phyloP scores from a whole-genome alignment of 2,329 filamentous ascomycete genomes.

The Amesomyces nigricolor region DNA sequence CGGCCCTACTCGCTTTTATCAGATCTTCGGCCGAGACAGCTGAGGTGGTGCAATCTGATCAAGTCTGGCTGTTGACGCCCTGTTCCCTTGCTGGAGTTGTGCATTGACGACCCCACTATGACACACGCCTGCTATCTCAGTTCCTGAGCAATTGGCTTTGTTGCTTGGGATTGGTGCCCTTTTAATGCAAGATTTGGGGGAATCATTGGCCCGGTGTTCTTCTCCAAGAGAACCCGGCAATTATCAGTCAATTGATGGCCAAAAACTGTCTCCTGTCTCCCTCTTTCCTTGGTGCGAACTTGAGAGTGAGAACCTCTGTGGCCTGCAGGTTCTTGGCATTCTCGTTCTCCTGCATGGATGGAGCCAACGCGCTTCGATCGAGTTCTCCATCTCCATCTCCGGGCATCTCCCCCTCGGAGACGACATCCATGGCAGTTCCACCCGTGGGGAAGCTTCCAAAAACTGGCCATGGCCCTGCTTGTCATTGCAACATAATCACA shows the following conservation, averaged over 20 bases:
- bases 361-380: no score
- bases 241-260: no score
- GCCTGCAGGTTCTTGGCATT: no score
- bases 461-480: not conserved
- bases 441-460: not conserved
- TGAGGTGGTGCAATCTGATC: not conserved
- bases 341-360: no score
- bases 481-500: constrained; percentile 14
- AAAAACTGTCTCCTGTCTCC: no score
- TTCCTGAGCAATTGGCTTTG: no score
- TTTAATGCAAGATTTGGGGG: no score
- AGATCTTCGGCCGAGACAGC: constrained; percentile 20
- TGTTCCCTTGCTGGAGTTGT: not conserved
- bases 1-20: constrained; percentile 21
- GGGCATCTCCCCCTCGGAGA: not conserved
- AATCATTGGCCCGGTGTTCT: no score
- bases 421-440: not conserved
- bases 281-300: no score
- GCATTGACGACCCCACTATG: constrained; percentile 10
- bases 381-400: not conserved
- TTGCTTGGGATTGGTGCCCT: not conserved
- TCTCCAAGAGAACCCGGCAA: not conserved
- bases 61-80: not conserved
- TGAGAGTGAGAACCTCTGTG: no score
- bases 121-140: constrained; percentile 1